Conservation (phyloP, 2,329 filamentous ascomycete genomes). For the Bisporella sp. region DNA sequence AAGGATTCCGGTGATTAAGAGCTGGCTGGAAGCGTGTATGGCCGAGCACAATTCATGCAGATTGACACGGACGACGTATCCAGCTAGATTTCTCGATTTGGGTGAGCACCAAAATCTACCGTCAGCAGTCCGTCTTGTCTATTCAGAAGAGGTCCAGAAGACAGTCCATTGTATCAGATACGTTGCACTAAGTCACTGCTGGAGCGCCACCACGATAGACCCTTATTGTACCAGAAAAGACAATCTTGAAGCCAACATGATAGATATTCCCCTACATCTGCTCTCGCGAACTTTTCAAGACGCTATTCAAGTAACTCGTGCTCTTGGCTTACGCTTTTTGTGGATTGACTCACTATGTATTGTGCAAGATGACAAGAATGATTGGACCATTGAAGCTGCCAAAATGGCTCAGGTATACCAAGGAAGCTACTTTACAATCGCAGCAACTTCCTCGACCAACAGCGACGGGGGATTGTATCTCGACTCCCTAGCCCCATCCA, state of each 20-base stretch:
- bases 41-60: too few relatives aligned
- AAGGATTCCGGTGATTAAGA: too few relatives aligned
- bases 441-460: neutral
- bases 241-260: neutral
- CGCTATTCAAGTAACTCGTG: neutral
- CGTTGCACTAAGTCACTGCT: neutral
- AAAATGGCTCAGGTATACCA: neutral
- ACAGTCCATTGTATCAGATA: neutral
- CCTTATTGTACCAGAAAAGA: neutral
- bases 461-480: neutral
- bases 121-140: too few relatives aligned
- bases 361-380: neutral
- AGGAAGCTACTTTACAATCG: neutral
- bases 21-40: too few relatives aligned
- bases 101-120: too few relatives aligned
- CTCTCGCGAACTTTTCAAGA: neutral
- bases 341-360: neutral
- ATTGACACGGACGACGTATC: too few relatives aligned
- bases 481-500: neutral
- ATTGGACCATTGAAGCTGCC: neutral
- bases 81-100: too few relatives aligned
- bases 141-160: too few relatives aligned
- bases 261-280: neutral
- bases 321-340: neutral
- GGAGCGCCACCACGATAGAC: neutral